These are phyloP conservation scores for Penicillium mononematosum DNA, from an alignment of 495 filamentous ascomycete genomes.

Conservation along the genomic window DNA sequence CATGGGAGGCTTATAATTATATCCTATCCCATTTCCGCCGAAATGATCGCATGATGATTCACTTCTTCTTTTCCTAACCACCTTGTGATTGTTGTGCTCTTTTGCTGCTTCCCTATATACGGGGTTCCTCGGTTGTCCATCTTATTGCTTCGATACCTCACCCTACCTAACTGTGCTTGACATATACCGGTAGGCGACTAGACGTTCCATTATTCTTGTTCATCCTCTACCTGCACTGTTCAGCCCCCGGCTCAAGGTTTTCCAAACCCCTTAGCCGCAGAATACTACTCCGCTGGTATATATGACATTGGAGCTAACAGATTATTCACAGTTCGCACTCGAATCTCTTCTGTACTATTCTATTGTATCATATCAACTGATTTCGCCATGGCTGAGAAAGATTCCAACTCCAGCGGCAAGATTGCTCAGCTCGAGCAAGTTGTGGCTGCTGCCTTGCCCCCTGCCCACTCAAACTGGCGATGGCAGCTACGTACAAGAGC, in stretches of 20 bases:
- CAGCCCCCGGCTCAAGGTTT: not conserved
- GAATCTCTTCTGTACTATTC: not conserved
- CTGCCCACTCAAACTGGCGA: conserved; percentile 63
- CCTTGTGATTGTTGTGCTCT: not conserved
- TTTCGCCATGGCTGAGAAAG: conserved; percentile 28
- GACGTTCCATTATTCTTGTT: not conserved
- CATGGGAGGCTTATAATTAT: conserved; percentile 16
- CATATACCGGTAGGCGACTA: not conserved
- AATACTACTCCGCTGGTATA: not conserved
- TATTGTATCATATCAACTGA: conserved; percentile 8
- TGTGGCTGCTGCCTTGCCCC: conserved; percentile 57
- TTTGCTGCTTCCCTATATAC: conserved; percentile 4
- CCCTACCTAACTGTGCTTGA: not conserved
- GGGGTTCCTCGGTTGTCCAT: not conserved
- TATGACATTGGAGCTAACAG: not conserved
- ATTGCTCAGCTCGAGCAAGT: conserved; percentile 56
- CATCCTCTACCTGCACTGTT: not conserved
- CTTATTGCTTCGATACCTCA: not conserved
- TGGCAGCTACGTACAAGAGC: conserved; percentile 49
- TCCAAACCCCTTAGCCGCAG: not conserved
- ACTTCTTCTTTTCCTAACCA: conserved; percentile 5
- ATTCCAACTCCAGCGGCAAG: conserved; percentile 20
- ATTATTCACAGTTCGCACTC: not conserved
- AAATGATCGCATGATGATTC: conserved; percentile 10
- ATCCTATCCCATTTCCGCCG: conserved; percentile 19